These are phyloP conservation scores for Reticulascus tulasneorum DNA, from an alignment of 2,329 filamentous ascomycete species.

Conservation along the genomic window DNA sequence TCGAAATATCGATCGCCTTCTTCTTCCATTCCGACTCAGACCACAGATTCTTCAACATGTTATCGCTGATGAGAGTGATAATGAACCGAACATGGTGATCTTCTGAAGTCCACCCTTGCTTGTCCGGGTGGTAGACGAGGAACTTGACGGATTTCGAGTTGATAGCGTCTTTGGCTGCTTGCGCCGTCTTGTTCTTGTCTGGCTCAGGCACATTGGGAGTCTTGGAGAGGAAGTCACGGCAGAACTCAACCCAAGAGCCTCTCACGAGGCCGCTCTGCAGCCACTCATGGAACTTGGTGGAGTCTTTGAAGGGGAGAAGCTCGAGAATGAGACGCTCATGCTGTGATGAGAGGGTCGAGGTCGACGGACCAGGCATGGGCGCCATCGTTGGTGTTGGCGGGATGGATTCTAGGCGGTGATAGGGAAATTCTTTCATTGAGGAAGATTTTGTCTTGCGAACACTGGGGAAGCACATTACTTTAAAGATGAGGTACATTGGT, in stretches of 20 bases:
- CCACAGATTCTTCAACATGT: slow-evolving; percentile 28
- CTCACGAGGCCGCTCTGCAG: slow-evolving; percentile 25
- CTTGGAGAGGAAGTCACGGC: slow-evolving; percentile 23
- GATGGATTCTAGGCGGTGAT: slow-evolving; percentile 9
- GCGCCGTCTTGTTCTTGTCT: slow-evolving; percentile 27
- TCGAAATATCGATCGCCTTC: slow-evolving; percentile 24
- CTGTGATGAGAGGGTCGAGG: slow-evolving; percentile 20
- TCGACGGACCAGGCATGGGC: not conserved
- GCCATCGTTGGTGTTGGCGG: not conserved
- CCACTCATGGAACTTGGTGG: slow-evolving; percentile 30
- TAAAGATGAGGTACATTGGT: too few species aligned
- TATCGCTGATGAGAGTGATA: slow-evolving; percentile 28
- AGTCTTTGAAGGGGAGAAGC: slow-evolving; percentile 32
- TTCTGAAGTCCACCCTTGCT: slow-evolving; percentile 28
- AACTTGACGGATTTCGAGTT: slow-evolving; percentile 22
- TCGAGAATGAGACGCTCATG: slow-evolving; percentile 35
- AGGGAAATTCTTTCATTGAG: slow-evolving; percentile 2
- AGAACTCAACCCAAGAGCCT: slow-evolving; percentile 34
- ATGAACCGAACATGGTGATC: slow-evolving; percentile 37
- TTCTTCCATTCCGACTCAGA: slow-evolving; percentile 26
- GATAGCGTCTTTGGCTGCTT: slow-evolving; percentile 27
- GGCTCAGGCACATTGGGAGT: slow-evolving; percentile 21
- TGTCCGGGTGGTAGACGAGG: slow-evolving; percentile 31
- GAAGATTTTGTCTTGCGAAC: slow-evolving; percentile 7
- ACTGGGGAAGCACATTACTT: slow-evolving; percentile 14